phyloP scores from a whole-genome alignment of 2,329 filamentous ascomycete genomes.

The Paraphoma chrysanthemicola region DNA sequence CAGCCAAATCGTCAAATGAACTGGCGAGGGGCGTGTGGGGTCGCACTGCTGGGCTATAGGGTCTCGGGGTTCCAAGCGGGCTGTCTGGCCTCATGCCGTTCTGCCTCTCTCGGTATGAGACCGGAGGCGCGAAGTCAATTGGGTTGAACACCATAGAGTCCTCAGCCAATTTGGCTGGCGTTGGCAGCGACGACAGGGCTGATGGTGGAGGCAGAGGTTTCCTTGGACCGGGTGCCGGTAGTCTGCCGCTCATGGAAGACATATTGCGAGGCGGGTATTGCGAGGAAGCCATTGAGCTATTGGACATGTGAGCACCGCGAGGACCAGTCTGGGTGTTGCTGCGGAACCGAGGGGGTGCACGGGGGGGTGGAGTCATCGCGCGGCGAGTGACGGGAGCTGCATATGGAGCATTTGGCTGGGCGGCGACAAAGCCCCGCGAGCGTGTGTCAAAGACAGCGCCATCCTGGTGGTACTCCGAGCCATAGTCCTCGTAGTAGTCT shows the following conservation, averaged over 20 bases:
- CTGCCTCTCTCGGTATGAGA: slow-evolving; percentile 66
- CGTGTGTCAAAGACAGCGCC: slow-evolving; percentile 63
- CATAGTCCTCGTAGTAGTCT: slow-evolving; percentile 78
- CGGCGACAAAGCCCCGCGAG: slow-evolving; percentile 68
- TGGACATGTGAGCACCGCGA: slow-evolving; percentile 54
- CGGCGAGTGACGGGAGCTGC: slow-evolving; percentile 85
- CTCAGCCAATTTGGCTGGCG: slow-evolving; percentile 82
- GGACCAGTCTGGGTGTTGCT: slow-evolving; percentile 40
- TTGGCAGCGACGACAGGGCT: slow-evolving; percentile 78
- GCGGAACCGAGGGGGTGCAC: slow-evolving; percentile 64
- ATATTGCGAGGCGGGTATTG: slow-evolving; percentile 50
- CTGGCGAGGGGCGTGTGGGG: slow-evolving; percentile 80
- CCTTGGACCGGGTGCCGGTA: slow-evolving; percentile 51
- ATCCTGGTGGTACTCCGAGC: slow-evolving; percentile 72
- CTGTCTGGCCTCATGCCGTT: slow-evolving; percentile 70
- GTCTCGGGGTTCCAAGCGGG: slow-evolving; percentile 63
- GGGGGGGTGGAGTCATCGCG: slow-evolving; percentile 93
- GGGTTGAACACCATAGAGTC: slow-evolving; percentile 74
- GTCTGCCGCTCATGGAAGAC: slow-evolving; percentile 50
- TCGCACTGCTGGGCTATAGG: slow-evolving; percentile 77
- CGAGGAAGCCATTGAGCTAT: slow-evolving; percentile 57
- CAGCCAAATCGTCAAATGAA: slow-evolving; percentile 84
- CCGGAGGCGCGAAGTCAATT: slow-evolving; percentile 86
- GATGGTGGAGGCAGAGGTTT: slow-evolving; percentile 74
- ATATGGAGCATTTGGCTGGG: slow-evolving; percentile 64